Percentiles rank a stretch among this genome's conserved stretches.
Evolutionary conservation across 2,329 filamentous ascomycete genomes (phyloP).

Genomic region (Calonectria ilicicola): DNA sequence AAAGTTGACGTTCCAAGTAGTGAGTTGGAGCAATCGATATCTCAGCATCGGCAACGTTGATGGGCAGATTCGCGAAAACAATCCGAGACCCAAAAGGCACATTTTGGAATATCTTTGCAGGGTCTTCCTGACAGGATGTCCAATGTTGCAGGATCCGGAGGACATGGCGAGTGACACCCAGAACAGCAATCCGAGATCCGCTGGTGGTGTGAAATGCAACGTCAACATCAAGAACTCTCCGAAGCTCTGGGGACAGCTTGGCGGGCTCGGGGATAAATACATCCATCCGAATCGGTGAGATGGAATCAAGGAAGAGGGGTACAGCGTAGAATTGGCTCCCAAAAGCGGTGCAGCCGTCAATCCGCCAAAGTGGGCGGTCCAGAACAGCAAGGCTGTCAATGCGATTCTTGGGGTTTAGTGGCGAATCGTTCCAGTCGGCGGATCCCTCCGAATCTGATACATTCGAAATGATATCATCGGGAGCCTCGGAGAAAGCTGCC

Average conservation of each 20-base stretch:
- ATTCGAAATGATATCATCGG: neutral
- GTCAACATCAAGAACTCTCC: constrained; percentile 60
- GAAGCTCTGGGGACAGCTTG: constrained; percentile 54
- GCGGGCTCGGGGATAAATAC: constrained; percentile 67
- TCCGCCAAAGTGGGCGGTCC: constrained; percentile 62
- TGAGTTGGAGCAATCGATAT: constrained; percentile 63
- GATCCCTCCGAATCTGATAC: neutral
- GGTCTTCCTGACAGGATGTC: constrained; percentile 51
- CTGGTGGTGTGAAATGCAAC: constrained; percentile 69
- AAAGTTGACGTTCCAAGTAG: constrained; percentile 64
- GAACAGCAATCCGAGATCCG: constrained; percentile 56
- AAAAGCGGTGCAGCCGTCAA: constrained; percentile 68
- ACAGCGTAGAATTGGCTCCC: constrained; percentile 70
- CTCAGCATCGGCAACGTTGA: constrained; percentile 58
- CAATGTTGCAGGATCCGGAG: constrained; percentile 66
- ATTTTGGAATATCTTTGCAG: constrained; percentile 52
- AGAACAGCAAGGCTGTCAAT: constrained; percentile 66
- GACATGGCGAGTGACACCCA: constrained; percentile 66
- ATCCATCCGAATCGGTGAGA: constrained; percentile 67
- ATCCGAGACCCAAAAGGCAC: constrained; percentile 70
- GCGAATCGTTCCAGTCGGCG: constrained; percentile 59
- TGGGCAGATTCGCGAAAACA: constrained; percentile 63
- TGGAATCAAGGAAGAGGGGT: constrained; percentile 61
- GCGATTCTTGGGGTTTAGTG: constrained; percentile 71
- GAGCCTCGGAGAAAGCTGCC: constrained; percentile 57